A percentile compares a stretch with the other conserved stretches of the same genome.
Conservation (phyloP, 257 asterid genomes). For the Solanum verrucosum region DNA sequence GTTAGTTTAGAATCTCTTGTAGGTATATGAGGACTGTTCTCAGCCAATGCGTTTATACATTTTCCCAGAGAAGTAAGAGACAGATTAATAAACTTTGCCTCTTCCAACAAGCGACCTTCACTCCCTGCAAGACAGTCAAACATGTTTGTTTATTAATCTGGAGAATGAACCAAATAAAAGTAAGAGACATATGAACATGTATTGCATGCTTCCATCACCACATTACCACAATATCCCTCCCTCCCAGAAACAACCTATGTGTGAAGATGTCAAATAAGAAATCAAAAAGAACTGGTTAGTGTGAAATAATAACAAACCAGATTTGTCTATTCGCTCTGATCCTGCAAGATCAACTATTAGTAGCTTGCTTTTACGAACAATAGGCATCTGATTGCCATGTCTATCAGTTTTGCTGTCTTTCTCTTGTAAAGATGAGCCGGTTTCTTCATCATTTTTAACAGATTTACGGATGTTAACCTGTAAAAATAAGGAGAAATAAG, state of each 20-base stretch:
- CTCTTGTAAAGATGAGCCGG: conserved; percentile 21
- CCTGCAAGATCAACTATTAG: conserved; percentile 95
- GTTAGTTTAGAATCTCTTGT: conserved; percentile 88
- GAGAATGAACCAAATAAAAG: neutral
- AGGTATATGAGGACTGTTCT: conserved; percentile 86
- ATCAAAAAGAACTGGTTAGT: neutral
- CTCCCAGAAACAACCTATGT: neutral
- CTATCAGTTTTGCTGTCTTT: conserved; percentile 22
- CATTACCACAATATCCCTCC: neutral
- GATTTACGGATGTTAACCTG: conserved; percentile 65
- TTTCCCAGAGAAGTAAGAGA: conserved; percentile 81
- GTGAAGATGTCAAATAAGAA: neutral
- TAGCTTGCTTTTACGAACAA: conserved; percentile 76
- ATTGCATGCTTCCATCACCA: neutral
- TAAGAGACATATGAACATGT: neutral
- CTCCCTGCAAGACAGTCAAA: conserved; percentile 48
- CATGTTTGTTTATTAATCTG: neutral
- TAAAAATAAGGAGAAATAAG: neutral
- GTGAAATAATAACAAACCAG: conserved; percentile 43
- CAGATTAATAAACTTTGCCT: conserved; percentile 85
- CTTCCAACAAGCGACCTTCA: conserved; percentile 79
- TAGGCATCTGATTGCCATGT: conserved; percentile 35
- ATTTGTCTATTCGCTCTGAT: conserved; percentile 77
- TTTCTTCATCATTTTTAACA: conserved; percentile 38
- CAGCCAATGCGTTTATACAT: conserved; percentile 90